These are phyloP conservation scores for Sporothrix variecibatus DNA, from an alignment of 2,329 filamentous ascomycete genomes.

Conservation along the genomic window DNA sequence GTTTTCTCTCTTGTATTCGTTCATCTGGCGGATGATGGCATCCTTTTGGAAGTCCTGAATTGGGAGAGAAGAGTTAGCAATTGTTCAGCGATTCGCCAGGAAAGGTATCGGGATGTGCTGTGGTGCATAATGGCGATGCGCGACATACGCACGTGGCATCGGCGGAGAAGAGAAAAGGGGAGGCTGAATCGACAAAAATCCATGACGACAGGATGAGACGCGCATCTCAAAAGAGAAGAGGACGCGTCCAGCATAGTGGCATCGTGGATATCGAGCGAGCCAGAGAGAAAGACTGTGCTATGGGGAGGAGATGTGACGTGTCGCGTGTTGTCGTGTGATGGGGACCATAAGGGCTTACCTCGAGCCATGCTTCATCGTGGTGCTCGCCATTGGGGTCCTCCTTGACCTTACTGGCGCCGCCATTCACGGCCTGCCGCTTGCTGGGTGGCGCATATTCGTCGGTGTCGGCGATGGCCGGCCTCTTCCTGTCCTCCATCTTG, in stretches of 20 bases:
- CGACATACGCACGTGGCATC: neutral
- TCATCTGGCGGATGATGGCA: conserved; percentile 96
- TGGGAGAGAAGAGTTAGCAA: conserved; percentile 38
- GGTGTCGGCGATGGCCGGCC: conserved; percentile 76
- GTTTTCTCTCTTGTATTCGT: conserved; percentile 93
- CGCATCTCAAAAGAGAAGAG: neutral
- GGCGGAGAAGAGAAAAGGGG: neutral
- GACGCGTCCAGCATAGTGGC: neutral
- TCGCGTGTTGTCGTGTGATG: conserved; percentile 33
- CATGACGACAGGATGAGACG: neutral
- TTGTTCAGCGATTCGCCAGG: neutral
- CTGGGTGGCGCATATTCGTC: conserved; percentile 85
- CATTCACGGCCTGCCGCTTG: conserved; percentile 91
- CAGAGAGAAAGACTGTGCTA: neutral
- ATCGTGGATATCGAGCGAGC: too few species aligned
- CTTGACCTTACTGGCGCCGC: conserved; percentile 59
- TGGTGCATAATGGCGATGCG: neutral
- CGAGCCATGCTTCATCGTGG: conserved; percentile 63
- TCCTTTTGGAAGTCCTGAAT: conserved; percentile 87
- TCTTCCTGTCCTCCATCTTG: conserved; percentile 99
- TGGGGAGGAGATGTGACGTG: conserved; percentile 25
- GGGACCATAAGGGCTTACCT: conserved; percentile 56
- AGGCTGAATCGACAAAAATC: neutral
- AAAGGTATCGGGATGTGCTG: neutral
- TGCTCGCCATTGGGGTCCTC: conserved; percentile 55